Percentiles rank a stretch among this genome's conserved stretches.
phyloP scores from a whole-genome alignment of 495 filamentous ascomycete genomes.

The Neurospora pannonica region DNA sequence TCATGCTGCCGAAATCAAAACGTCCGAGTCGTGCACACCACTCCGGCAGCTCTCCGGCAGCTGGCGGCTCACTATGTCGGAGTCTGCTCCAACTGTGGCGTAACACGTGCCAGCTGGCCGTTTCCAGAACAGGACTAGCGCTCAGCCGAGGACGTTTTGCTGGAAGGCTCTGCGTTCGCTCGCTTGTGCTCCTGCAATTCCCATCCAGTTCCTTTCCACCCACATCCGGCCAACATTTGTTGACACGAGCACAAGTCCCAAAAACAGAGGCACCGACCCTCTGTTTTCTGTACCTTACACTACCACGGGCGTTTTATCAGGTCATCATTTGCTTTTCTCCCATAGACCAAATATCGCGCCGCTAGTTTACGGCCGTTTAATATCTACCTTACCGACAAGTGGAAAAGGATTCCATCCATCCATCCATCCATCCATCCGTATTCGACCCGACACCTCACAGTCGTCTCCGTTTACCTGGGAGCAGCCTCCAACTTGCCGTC shows the following conservation, averaged over 20 bases:
- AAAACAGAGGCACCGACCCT: neutral
- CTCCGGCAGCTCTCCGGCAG: neutral
- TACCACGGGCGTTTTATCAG: conserved; percentile 12
- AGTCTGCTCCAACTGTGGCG: conserved; percentile 7
- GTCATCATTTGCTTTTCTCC: conserved; percentile 11
- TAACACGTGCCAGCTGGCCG: conserved; percentile 16
- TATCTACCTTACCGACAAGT: conserved; percentile 4
- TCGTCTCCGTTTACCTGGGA: conserved; percentile 2
- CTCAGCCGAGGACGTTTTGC: conserved; percentile 10
- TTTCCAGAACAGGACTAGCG: conserved; percentile 11
- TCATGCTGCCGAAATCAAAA: neutral
- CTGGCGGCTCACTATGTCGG: neutral
- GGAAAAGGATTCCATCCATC: neutral
- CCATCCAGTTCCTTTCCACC: conserved; percentile 11
- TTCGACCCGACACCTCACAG: neutral
- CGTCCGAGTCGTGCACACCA: neutral
- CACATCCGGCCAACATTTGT: conserved; percentile 14
- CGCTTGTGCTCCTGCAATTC: conserved; percentile 10
- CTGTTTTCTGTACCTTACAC: conserved; percentile 17
- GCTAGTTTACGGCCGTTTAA: conserved; percentile 9
- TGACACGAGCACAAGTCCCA: neutral
- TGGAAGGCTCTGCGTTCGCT: conserved; percentile 25
- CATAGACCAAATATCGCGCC: conserved; percentile 1
- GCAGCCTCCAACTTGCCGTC: conserved; percentile 1
- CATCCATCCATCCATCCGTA: neutral